phyloP scores from a whole-genome alignment of 192 early-diverging fungal species.

The Coemansia sp. region DNA sequence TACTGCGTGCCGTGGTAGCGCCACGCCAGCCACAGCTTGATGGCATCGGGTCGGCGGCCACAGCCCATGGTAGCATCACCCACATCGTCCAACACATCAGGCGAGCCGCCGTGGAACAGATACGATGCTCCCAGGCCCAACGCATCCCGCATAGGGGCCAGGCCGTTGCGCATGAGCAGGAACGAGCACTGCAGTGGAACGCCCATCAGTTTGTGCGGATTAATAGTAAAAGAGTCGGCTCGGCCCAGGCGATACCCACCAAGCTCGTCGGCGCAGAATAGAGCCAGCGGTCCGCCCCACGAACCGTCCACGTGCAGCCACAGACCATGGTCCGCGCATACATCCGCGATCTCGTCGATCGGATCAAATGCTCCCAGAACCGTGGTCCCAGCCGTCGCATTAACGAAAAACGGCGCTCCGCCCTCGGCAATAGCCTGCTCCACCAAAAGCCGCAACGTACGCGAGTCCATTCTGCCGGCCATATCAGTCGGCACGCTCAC shows the following conservation, averaged over 20 bases:
- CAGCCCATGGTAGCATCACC: slow-evolving; percentile 80
- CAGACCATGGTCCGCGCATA: slow-evolving; percentile 61
- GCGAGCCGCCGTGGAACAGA: slow-evolving; percentile 57
- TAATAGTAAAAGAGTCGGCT: slow-evolving; percentile 67
- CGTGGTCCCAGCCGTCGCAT: slow-evolving; percentile 81
- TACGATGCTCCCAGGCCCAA: slow-evolving; percentile 69
- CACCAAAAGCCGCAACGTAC: slow-evolving; percentile 57
- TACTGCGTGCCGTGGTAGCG: slow-evolving; percentile 65
- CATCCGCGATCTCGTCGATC: slow-evolving; percentile 55
- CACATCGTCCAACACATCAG: slow-evolving; percentile 56
- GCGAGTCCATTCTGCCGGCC: slow-evolving; percentile 61
- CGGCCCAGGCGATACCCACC: slow-evolving; percentile 30
- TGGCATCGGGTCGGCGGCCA: slow-evolving; percentile 74
- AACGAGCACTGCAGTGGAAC: slow-evolving; percentile 78
- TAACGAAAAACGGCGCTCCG: slow-evolving; percentile 76
- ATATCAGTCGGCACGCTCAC: slow-evolving; percentile 64
- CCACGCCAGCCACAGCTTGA: slow-evolving; percentile 82
- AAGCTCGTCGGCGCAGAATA: slow-evolving; percentile 51
- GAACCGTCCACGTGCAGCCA: slow-evolving; percentile 82
- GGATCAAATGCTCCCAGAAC: slow-evolving; percentile 83
- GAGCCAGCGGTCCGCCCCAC: slow-evolving; percentile 71
- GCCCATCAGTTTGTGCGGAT: slow-evolving; percentile 84
- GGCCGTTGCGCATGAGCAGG: slow-evolving; percentile 58
- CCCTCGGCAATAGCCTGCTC: slow-evolving; percentile 38
- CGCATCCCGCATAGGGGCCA: slow-evolving; percentile 57